A percentile compares a stretch with the other conserved stretches of the same genome.
phyloP scores from a whole-genome alignment of 768 basidiomycete species.

The Tylopilus vinaceipallidus region DNA sequence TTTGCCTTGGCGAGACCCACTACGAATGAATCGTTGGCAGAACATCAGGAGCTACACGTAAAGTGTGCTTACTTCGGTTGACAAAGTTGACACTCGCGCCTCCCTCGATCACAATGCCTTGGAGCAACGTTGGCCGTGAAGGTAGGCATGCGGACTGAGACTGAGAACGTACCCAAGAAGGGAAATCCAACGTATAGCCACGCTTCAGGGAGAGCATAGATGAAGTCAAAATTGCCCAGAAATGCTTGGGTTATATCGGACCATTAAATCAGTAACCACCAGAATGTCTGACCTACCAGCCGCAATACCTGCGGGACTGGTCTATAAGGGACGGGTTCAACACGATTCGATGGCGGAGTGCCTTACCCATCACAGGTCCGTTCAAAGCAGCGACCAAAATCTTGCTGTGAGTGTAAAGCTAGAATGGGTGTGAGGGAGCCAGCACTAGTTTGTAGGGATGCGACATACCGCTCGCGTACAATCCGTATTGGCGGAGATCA shows the following conservation, averaged over 20 bases:
- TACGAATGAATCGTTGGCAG: conserved; percentile 23
- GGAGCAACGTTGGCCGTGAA: conserved; percentile 1
- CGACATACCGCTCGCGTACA: conserved; percentile 59
- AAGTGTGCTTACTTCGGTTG: conserved; percentile 52
- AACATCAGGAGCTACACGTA: neutral
- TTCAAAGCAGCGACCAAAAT: conserved; percentile 69
- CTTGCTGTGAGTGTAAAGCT: conserved; percentile 72
- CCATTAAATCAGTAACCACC: neutral
- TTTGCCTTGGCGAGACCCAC: conserved; percentile 72
- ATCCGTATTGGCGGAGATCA: conserved; percentile 55
- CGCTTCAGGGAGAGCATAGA: conserved; percentile 58
- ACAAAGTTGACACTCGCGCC: conserved; percentile 69
- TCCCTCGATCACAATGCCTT: conserved; percentile 66
- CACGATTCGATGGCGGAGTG: neutral
- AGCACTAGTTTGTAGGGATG: neutral
- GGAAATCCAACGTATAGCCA: conserved; percentile 70
- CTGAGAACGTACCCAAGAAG: conserved; percentile 46
- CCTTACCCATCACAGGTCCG: conserved; percentile 70
- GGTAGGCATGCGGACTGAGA: neutral
- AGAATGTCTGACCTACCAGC: conserved; percentile 42
- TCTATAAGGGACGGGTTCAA: conserved; percentile 4
- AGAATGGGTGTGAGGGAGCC: neutral
- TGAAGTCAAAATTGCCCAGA: conserved; percentile 74
- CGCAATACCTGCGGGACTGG: conserved; percentile 53
- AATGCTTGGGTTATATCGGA: conserved; percentile 41